A percentile compares a stretch with the other conserved stretches of the same genome.
Conservation (phyloP, 345 rosid genomes). For the Excoecaria agallocha region DNA sequence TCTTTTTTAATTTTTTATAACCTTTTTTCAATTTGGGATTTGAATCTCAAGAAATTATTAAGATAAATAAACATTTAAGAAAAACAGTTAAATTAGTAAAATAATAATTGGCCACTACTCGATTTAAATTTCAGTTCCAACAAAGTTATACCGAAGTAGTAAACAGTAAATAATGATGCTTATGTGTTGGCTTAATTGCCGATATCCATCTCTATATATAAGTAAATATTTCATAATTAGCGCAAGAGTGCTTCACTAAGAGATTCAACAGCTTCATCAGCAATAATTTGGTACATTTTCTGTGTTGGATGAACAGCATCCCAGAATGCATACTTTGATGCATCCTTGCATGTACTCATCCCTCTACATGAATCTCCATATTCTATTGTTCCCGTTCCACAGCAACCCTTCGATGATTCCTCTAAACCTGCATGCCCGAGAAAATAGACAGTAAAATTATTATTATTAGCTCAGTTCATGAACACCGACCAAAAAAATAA, state of each 20-base stretch:
- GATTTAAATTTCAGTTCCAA: too few species aligned
- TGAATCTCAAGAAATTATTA: too few species aligned
- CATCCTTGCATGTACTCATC: conserved; percentile 52
- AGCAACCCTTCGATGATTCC: conserved; percentile 64
- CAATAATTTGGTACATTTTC: conserved; percentile 66
- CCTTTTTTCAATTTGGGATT: too few species aligned
- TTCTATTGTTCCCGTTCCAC: conserved; percentile 71
- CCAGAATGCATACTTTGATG: conserved; percentile 68
- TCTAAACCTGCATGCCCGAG: conserved; percentile 47
- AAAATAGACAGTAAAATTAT: background rate
- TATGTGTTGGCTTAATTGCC: background rate
- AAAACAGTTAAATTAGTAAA: too few species aligned
- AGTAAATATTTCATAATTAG: background rate
- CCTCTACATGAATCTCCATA: conserved; percentile 71
- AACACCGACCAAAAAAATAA: background rate
- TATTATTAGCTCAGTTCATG: background rate
- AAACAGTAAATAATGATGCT: too few species aligned
- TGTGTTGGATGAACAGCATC: conserved; percentile 86
- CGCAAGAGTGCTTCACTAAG: conserved; percentile 18
- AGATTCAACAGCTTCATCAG: conserved; percentile 42
- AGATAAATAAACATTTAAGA: too few species aligned
- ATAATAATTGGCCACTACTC: too few species aligned
- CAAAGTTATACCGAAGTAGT: too few species aligned
- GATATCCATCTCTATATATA: background rate
- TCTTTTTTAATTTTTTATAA: too few species aligned